phyloP scores from a whole-genome alignment of 805 yeast species.

The Candida orba region DNA sequence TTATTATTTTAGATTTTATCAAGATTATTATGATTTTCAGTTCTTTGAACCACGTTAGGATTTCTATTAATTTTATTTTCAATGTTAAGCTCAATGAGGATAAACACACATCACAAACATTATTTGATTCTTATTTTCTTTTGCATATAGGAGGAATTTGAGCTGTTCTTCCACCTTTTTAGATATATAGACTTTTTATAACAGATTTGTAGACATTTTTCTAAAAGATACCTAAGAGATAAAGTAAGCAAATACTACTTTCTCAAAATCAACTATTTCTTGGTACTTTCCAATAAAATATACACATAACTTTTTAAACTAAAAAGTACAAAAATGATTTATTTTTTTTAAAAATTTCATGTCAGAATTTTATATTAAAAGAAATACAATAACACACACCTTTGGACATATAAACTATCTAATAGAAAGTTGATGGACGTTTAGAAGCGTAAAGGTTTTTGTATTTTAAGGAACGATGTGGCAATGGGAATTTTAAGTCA shows the following conservation, averaged over 20 bases:
- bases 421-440: constrained; percentile 98
- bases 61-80: too few species aligned
- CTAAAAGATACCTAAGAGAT: too few species aligned
- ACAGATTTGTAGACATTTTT: too few species aligned
- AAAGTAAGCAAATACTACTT: background rate
- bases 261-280: background rate
- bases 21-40: background rate
- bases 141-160: too few species aligned
- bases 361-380: constrained; percentile 9
- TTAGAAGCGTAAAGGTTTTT: constrained; percentile 81
- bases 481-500: constrained; percentile 99
- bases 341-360: constrained; percentile 1
- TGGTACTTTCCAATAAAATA: constrained; percentile 6
- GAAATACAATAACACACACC: constrained; percentile 3
- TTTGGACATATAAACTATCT: constrained; percentile 25
- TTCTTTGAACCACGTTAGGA: background rate
- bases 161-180: too few species aligned
- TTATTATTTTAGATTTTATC: background rate
- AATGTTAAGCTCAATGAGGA: too few species aligned
- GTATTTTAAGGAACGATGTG: constrained; percentile 97
- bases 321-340: background rate
- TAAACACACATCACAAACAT: too few species aligned
- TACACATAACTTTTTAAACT: background rate
- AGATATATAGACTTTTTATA: too few species aligned
- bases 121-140: too few species aligned